Percentiles rank a stretch among this genome's conserved stretches.
Evolutionary conservation across 257 asterid genomes (phyloP).

Genomic region (Coffea eugenioides): DNA sequence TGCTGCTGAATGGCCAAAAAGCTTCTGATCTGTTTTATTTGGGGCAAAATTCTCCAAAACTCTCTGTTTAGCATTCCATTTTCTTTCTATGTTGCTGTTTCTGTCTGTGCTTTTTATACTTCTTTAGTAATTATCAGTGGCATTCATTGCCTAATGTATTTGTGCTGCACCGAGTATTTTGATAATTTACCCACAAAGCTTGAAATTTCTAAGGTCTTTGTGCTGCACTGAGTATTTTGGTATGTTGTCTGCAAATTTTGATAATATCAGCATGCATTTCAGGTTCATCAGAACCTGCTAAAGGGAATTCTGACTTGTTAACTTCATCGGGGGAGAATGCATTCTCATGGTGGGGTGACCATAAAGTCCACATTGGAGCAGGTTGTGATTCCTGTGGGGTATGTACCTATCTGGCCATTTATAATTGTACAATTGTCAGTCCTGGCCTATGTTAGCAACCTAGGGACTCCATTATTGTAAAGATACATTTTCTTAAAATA

Average conservation of each 20-base stretch:
- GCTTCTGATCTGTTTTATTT: not conserved
- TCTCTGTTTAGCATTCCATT: not conserved
- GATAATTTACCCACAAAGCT: not conserved
- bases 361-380: conserved; percentile 38
- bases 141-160: not conserved
- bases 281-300: conserved; percentile 8
- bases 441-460: not conserved
- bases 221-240: not conserved
- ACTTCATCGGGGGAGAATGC: conserved; percentile 31
- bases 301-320: conserved; percentile 23
- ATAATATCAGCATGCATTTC: not conserved
- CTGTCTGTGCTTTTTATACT: not conserved
- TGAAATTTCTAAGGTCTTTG: too few relatives aligned
- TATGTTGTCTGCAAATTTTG: not conserved
- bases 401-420: conserved; percentile 20
- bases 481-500: not conserved
- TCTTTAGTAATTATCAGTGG: not conserved
- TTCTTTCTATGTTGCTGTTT: not conserved
- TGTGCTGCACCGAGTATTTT: not conserved
- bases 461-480: not conserved
- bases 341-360: conserved; percentile 32
- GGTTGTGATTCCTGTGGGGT: conserved; percentile 78
- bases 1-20: not conserved
- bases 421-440: not conserved
- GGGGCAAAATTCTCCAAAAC: not conserved